A percentile compares a stretch with the other conserved stretches of the same genome.
These are phyloP conservation scores for Tetrahymena borealis DNA, from an alignment of 73 alveolate species.

Conservation along the genomic window DNA sequence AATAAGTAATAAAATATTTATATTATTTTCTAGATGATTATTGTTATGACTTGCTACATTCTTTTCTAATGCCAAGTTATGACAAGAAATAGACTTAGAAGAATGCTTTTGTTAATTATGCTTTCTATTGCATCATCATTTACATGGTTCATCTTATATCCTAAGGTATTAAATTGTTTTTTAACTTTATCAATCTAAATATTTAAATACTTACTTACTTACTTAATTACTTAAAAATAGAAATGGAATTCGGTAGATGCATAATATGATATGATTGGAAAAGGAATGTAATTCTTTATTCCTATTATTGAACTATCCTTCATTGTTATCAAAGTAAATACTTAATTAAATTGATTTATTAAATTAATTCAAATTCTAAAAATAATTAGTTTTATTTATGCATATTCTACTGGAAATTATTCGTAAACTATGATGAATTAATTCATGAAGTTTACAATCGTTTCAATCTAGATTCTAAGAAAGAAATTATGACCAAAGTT, in stretches of 20 bases:
- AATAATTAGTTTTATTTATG: background rate
- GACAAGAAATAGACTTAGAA: background rate
- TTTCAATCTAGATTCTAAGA: background rate
- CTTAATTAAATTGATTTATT: background rate
- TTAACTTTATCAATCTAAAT: too few species aligned
- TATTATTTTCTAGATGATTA: background rate
- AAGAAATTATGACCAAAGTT: background rate
- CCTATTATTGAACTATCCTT: background rate
- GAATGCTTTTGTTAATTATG: background rate
- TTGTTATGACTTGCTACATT: background rate
- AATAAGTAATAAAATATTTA: background rate
- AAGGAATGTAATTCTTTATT: background rate
- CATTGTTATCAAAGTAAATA: background rate
- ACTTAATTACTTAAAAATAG: background rate
- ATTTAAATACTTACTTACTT: too few species aligned
- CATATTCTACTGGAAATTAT: background rate
- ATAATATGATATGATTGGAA: background rate
- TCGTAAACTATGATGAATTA: background rate
- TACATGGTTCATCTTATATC: background rate
- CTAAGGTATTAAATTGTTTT: too few species aligned
- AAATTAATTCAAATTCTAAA: background rate
- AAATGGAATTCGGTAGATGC: background rate
- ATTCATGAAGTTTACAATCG: background rate
- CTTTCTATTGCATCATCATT: background rate
- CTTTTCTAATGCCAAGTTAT: background rate